These are phyloP conservation scores for Colletotrichum abscissum DNA, from an alignment of 2,329 filamentous ascomycete genomes.

Conservation along the genomic window DNA sequence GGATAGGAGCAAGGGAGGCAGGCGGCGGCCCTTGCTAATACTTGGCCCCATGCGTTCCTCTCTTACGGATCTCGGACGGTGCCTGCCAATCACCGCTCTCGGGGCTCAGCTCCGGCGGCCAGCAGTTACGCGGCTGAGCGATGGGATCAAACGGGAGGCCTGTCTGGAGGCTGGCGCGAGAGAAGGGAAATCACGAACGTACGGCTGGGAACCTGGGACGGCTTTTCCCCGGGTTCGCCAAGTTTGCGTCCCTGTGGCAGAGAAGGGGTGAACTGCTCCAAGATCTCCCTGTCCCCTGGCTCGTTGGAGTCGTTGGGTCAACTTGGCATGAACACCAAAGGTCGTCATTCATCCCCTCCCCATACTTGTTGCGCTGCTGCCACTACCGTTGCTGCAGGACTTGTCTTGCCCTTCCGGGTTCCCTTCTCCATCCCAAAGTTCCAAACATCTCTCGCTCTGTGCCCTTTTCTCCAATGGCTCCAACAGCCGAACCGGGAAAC, in stretches of 20 bases:
- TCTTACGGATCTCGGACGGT: conserved; percentile 11
- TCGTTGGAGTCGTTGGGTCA: background rate
- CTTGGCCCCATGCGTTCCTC: conserved; percentile 9
- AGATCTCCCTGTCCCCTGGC: background rate
- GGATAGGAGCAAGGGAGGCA: background rate
- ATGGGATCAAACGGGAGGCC: background rate
- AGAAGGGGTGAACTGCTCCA: background rate
- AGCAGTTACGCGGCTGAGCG: background rate
- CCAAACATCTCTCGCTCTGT: background rate
- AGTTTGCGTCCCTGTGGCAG: background rate
- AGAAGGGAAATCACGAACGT: background rate
- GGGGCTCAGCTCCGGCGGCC: background rate
- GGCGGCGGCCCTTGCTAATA: background rate
- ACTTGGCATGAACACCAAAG: background rate
- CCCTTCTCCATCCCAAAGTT: background rate
- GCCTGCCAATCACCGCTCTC: background rate
- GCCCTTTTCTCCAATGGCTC: background rate
- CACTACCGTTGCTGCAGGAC: background rate
- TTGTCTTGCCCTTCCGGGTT: background rate
- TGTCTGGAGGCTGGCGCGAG: background rate
- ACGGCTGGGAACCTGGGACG: background rate
- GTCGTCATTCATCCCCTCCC: background rate
- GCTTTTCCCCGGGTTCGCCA: background rate
- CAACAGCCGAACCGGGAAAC: background rate
- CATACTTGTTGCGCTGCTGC: background rate